Conservation (phyloP, 106 monocot genomes). For the Amphibolis antarctica region DNA sequence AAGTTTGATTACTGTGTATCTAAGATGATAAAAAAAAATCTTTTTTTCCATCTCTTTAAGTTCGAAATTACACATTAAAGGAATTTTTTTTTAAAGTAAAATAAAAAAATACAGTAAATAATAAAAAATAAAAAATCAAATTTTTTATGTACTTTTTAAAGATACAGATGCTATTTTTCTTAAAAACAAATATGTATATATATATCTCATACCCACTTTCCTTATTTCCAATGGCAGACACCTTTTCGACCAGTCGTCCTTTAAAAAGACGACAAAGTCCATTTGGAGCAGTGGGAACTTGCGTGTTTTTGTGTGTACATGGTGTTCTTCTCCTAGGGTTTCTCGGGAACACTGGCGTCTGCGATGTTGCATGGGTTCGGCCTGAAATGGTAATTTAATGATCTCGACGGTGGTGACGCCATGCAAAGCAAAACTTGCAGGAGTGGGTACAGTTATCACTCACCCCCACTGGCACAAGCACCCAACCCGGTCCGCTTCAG, state of each 20-base stretch:
- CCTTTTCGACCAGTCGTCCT: not conserved
- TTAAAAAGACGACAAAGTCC: not conserved
- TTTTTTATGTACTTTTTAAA: no score
- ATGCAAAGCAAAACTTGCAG: conserved; percentile 8
- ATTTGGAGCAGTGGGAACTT: conserved; percentile 10
- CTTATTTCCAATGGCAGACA: not conserved
- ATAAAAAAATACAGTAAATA: no score
- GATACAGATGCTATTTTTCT: no score
- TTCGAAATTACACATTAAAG: no score
- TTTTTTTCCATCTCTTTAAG: no score
- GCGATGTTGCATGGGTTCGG: conserved; percentile 8
- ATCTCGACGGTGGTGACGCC: conserved; percentile 1
- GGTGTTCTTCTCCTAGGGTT: conserved; percentile 1
- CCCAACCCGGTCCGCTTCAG: no score
- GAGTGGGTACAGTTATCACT: no score
- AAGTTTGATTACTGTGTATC: no score
- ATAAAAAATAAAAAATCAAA: no score
- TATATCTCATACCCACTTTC: conserved; percentile 7
- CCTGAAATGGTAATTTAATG: conserved; percentile 10
- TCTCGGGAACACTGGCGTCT: conserved; percentile 6
- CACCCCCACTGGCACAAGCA: not conserved
- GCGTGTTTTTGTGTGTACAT: not conserved
- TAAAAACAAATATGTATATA: no score
- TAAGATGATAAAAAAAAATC: no score
- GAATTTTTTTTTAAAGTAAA: no score